phyloP scores from a whole-genome alignment of 1,284 basidiomycete genomes.

The Ceratobasidium sp. region DNA sequence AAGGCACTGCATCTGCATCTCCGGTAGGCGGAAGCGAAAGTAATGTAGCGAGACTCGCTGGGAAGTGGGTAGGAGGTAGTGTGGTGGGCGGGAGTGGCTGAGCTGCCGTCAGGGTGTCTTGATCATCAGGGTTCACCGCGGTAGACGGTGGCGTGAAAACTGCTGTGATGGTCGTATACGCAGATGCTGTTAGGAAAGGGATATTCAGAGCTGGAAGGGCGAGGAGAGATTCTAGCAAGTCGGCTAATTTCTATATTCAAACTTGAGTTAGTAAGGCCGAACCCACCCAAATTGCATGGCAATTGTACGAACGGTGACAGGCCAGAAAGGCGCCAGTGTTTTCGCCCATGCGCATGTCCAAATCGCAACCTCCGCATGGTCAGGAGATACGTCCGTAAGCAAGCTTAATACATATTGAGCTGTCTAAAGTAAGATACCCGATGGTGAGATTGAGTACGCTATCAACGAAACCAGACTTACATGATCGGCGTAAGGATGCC shows the following conservation, averaged over 20 bases:
- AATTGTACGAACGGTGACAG: conserved; percentile 62
- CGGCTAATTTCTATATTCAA: conserved; percentile 65
- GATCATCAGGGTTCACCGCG: conserved; percentile 44
- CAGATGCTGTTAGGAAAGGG: conserved; percentile 81
- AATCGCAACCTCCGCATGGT: conserved; percentile 75
- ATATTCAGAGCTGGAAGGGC: conserved; percentile 82
- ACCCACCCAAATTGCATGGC: neutral
- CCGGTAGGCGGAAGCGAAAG: conserved; percentile 24
- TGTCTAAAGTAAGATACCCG: neutral
- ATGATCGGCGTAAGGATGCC: conserved; percentile 85
- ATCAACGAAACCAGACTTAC: conserved; percentile 71
- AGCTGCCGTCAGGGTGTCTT: conserved; percentile 43
- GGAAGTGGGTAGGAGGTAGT: conserved; percentile 44
- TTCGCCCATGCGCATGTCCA: conserved; percentile 77
- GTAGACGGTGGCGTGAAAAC: conserved; percentile 59
- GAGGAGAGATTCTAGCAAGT: conserved; percentile 73
- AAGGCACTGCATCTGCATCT: conserved; percentile 25
- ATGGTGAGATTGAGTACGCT: conserved; percentile 59
- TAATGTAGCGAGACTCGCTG: conserved; percentile 44
- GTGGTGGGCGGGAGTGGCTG: conserved; percentile 45
- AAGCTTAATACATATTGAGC: conserved; percentile 15
- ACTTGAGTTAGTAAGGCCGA: conserved; percentile 30
- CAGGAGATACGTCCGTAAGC: conserved; percentile 45
- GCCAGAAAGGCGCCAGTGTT: conserved; percentile 65
- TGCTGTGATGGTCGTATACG: conserved; percentile 80